Evolutionary conservation across 108 stramenopile genomes (phyloP).

Genomic region (Epithemia pelagica): DNA sequence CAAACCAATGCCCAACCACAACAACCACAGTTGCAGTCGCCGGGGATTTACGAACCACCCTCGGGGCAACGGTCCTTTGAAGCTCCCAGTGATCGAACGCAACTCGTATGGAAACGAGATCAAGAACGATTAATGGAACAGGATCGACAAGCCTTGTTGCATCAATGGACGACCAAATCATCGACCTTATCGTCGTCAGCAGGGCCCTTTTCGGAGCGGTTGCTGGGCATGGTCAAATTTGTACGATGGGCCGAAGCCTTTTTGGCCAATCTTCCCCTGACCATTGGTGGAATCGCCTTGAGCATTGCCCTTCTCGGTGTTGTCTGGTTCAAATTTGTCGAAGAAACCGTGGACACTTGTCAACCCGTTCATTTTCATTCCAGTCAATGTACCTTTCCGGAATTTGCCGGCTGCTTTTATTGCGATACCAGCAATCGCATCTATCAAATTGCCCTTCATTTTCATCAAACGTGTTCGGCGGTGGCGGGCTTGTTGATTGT

Average conservation of each 20-base stretch:
- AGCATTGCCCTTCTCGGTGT: constrained; percentile 61
- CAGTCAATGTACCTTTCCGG: constrained; percentile 55
- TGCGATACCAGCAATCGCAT: constrained; percentile 44
- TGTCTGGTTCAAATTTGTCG: constrained; percentile 79
- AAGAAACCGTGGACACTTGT: constrained; percentile 57
- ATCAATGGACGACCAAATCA: constrained; percentile 14
- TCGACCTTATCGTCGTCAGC: constrained; percentile 31
- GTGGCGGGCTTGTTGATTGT: constrained; percentile 42
- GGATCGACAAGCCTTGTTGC: background rate
- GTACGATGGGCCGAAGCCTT: constrained; percentile 45
- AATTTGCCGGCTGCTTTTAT: constrained; percentile 81
- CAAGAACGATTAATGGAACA: constrained; percentile 14
- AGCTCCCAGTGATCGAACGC: background rate
- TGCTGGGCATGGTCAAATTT: constrained; percentile 4
- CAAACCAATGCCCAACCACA: background rate
- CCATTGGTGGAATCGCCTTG: constrained; percentile 66
- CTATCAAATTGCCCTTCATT: constrained; percentile 41
- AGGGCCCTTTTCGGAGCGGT: constrained; percentile 11
- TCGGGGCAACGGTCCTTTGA: background rate
- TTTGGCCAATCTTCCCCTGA: constrained; percentile 64
- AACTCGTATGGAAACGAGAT: background rate
- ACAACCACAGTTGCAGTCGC: background rate
- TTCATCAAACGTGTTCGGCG: constrained; percentile 50
- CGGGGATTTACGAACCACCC: background rate
- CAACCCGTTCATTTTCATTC: constrained; percentile 77